Conservation (phyloP, 352 stramenopile genomes). For the Plasmopara halstedii region DNA sequence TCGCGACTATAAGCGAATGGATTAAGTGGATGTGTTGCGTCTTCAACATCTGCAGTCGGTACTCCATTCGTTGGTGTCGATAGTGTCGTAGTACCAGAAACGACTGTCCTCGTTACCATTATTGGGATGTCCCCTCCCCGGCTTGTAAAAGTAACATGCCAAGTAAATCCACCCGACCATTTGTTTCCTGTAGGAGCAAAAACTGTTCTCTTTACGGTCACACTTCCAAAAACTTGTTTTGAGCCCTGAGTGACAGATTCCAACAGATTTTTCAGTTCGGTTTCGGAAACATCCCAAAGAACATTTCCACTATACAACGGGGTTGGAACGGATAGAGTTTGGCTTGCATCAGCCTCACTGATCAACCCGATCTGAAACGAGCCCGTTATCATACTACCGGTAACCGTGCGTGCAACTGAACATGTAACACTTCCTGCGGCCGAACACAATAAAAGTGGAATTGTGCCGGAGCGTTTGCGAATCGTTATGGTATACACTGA, state of each 20-base stretch:
- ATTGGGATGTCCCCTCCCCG: conserved; percentile 79
- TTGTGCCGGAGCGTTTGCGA: conserved; percentile 41
- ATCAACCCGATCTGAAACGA: conserved; percentile 51
- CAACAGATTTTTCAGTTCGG: conserved; percentile 43
- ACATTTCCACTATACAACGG: conserved; percentile 19
- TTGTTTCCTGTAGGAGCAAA: conserved; percentile 77
- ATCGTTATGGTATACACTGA: conserved; percentile 62
- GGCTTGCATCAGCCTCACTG: conserved; percentile 24
- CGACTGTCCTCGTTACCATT: conserved; percentile 32
- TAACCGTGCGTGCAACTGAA: conserved; percentile 14
- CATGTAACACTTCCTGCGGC: conserved; percentile 21
- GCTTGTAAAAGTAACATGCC: conserved; percentile 89
- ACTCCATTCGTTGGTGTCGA: not conserved
- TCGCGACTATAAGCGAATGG: conserved; percentile 64
- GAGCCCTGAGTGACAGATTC: conserved; percentile 24
- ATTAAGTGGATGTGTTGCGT: conserved; percentile 27
- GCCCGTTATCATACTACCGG: conserved; percentile 61
- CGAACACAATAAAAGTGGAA: conserved; percentile 50
- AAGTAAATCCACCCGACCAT: conserved; percentile 92
- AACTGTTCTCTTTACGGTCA: conserved; percentile 74
- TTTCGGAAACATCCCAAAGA: conserved; percentile 75
- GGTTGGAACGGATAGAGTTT: conserved; percentile 8
- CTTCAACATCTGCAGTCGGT: conserved; percentile 36
- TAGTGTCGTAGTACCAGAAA: not conserved
- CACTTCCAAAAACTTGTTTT: conserved; percentile 79